Evolutionary conservation across 495 filamentous ascomycete species (phyloP).

Genomic region (Neurospora africana): DNA sequence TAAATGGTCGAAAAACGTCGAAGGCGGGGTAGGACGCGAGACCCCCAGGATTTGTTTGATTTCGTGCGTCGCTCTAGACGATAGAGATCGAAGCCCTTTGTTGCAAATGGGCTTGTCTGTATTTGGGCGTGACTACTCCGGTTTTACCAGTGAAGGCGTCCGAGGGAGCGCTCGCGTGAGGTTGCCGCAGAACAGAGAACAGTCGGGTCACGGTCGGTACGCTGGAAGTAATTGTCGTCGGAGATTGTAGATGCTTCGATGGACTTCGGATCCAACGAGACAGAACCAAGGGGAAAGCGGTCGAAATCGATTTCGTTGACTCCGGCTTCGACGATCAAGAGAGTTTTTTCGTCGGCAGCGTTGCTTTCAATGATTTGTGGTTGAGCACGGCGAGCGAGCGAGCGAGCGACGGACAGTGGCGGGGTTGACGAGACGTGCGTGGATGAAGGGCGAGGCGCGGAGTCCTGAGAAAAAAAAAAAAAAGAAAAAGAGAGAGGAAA

Average conservation of each 20-base stretch:
- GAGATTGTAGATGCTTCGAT: not conserved
- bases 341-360: not conserved
- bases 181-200: slow-evolving; percentile 18
- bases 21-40: not conserved
- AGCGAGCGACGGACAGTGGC: not conserved
- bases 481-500: not conserved
- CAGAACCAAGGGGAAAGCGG: not conserved
- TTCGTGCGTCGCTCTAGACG: not conserved
- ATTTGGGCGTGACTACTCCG: slow-evolving; percentile 12
- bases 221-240: not conserved
- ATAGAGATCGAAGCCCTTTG: not conserved
- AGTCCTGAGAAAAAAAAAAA: not conserved
- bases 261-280: not conserved
- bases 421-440: not conserved
- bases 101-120: not conserved
- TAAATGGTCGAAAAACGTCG: not conserved
- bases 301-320: not conserved
- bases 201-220: slow-evolving; percentile 2
- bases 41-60: not conserved
- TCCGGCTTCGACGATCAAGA: not conserved
- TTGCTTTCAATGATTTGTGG: not conserved
- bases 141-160: slow-evolving; percentile 27
- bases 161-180: slow-evolving; percentile 7
- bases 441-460: not conserved
- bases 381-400: not conserved